Base-by-base conservation (phyloP, 2,329 filamentous ascomycete genomes). In the Myriosclerotinia duriaeana region DNA sequence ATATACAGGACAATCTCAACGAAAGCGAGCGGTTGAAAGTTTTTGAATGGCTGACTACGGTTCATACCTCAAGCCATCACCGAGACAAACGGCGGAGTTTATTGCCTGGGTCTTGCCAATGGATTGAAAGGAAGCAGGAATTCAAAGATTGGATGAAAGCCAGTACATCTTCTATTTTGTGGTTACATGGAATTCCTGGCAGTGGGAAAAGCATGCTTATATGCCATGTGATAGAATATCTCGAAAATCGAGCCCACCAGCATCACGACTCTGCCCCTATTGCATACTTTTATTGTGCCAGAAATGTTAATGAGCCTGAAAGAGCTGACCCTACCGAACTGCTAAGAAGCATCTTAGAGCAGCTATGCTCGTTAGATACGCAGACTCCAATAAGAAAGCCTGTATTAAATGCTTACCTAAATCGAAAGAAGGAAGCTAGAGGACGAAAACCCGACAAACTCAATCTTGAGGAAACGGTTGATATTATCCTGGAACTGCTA, bases 171-270 rank as follows among this genome's bases (percentile, higher is more conserved):
- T 75, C 75, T 1, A 74, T 78, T 15, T 66, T 78, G 38, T 78
- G 74, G 76, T 72, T 78, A 9, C 72, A 77, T 70, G 75, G 77
- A 3, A 75, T 75, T 64, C 72, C 71, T 26, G 76, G 76, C 30
- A 76, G 72, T 62, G 72, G 76, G 3, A 77, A 78, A 67, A 78
- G 70, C 68, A 77, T 76, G 64, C 71, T 77, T 34, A 67, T 74
- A 40, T 50, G 34, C 38, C 36, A 52, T 68, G 55, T 68, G 26
- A 71, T 69, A 44, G 66, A 69, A 54, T 40, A 69, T 59, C 55
- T 38, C 1, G 44, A 26, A 52, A 46, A 53, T 26, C 44, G 40
- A 22, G 56, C 63, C 36, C 20, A 64, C 42, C 15, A 26, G 9
- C 22, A 52, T 40, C 34, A 20, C 11, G 5, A 7, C 14, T 40